Percentiles rank a stretch among this genome's conserved stretches.
Evolutionary conservation across 148 eudicot species (phyloP).

Genomic region (Rhododendron ferrugineum): DNA sequence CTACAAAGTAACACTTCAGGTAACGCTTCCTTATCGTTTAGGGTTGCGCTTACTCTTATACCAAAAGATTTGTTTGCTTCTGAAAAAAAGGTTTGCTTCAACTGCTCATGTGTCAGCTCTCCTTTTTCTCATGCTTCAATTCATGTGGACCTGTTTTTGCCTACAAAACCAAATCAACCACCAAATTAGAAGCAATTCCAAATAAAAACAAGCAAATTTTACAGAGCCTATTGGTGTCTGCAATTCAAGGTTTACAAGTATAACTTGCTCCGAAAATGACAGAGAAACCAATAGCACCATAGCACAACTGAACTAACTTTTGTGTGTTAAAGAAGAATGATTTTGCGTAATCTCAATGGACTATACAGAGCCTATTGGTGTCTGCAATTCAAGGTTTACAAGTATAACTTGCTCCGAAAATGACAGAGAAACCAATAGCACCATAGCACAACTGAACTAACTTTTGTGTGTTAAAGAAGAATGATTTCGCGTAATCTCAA

Average conservation of each 20-base stretch:
- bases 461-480: neutral
- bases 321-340: neutral
- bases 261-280: neutral
- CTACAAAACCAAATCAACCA: slow-evolving; percentile 5
- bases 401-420: neutral
- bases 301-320: neutral
- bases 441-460: neutral
- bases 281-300: neutral
- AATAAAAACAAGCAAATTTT: neutral
- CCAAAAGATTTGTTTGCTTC: neutral
- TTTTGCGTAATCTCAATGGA: neutral
- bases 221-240: neutral
- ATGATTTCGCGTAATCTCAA: neutral
- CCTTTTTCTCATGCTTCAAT: neutral
- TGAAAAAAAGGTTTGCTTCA: neutral
- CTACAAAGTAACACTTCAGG: neutral
- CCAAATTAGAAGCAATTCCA: neutral
- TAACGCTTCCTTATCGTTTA: neutral
- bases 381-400: neutral
- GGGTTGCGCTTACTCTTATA: neutral
- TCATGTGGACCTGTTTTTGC: slow-evolving; percentile 3
- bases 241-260: neutral
- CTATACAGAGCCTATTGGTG: neutral
- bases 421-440: neutral
- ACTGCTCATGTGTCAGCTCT: neutral